Evolutionary conservation across 495 filamentous ascomycete genomes (phyloP).

Genomic region (Aspergillus cavernicola): DNA sequence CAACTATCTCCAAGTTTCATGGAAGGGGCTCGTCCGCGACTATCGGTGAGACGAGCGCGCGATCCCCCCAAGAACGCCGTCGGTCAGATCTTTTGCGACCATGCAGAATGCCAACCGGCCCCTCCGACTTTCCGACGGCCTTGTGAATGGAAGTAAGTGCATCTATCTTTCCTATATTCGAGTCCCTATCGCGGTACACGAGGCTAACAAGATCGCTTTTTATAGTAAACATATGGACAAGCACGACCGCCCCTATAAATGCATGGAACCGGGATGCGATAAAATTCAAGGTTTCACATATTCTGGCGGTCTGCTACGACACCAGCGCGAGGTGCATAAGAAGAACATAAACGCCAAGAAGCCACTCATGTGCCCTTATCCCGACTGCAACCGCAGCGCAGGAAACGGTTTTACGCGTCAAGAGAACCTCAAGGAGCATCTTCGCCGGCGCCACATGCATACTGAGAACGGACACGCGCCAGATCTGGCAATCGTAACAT

Average conservation of each 20-base stretch:
- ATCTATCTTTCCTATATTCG: neutral
- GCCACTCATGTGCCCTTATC: slow-evolving; percentile 74
- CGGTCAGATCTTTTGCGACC: slow-evolving; percentile 68
- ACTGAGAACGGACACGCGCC: slow-evolving; percentile 42
- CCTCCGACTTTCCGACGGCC: slow-evolving; percentile 67
- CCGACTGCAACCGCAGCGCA: slow-evolving; percentile 80
- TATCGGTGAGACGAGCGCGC: slow-evolving; percentile 46
- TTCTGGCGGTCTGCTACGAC: slow-evolving; percentile 78
- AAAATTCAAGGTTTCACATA: slow-evolving; percentile 94
- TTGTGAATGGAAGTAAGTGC: slow-evolving; percentile 87
- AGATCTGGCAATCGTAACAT: slow-evolving; percentile 28
- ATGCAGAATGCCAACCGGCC: slow-evolving; percentile 52
- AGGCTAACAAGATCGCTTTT: slow-evolving; percentile 20
- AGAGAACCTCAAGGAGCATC: slow-evolving; percentile 88
- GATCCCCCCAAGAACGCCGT: slow-evolving; percentile 62
- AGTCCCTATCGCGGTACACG: neutral
- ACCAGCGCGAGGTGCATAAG: slow-evolving; percentile 88
- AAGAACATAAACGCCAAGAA: slow-evolving; percentile 82
- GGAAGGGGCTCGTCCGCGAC: slow-evolving; percentile 41
- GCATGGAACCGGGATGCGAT: slow-evolving; percentile 68
- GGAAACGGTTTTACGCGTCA: slow-evolving; percentile 80
- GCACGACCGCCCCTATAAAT: slow-evolving; percentile 88
- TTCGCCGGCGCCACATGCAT: slow-evolving; percentile 75
- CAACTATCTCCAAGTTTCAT: slow-evolving; percentile 35
- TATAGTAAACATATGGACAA: slow-evolving; percentile 94